Evolutionary conservation across 345 rosid species (phyloP).

Genomic region (Eucalyptus cloeziana): DNA sequence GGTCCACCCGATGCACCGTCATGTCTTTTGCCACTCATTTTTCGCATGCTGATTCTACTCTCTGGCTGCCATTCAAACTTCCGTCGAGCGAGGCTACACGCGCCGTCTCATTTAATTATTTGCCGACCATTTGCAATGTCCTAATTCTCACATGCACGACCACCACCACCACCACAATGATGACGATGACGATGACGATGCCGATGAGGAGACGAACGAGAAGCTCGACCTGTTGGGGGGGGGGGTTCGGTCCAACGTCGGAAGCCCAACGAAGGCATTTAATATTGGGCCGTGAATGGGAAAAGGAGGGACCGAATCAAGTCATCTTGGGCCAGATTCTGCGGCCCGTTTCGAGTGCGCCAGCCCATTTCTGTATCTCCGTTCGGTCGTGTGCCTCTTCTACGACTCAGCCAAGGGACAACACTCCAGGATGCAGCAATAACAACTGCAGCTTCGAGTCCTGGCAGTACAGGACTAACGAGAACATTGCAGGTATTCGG

Average conservation of each 20-base stretch:
- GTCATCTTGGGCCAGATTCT: neutral
- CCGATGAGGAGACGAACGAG: neutral
- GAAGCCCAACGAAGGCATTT: neutral
- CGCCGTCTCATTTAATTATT: neutral
- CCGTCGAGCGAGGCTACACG: neutral
- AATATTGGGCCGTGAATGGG: neutral
- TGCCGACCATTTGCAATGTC: neutral
- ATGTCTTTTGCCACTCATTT: neutral
- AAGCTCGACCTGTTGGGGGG: neutral
- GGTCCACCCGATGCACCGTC: neutral
- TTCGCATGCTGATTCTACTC: neutral
- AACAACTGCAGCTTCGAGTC: neutral
- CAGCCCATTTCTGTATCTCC: neutral
- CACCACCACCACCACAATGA: neutral
- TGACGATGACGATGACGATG: neutral
- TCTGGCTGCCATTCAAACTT: neutral
- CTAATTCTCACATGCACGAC: neutral
- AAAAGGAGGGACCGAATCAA: neutral
- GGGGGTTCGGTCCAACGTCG: neutral
- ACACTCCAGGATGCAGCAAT: neutral
- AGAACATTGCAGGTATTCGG: neutral
- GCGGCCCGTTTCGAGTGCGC: neutral
- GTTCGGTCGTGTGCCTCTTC: neutral
- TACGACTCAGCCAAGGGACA: neutral
- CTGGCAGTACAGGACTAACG: neutral